Base-by-base conservation (phyloP, 768 basidiomycete species). In the Kwoniella botswanensis region DNA sequence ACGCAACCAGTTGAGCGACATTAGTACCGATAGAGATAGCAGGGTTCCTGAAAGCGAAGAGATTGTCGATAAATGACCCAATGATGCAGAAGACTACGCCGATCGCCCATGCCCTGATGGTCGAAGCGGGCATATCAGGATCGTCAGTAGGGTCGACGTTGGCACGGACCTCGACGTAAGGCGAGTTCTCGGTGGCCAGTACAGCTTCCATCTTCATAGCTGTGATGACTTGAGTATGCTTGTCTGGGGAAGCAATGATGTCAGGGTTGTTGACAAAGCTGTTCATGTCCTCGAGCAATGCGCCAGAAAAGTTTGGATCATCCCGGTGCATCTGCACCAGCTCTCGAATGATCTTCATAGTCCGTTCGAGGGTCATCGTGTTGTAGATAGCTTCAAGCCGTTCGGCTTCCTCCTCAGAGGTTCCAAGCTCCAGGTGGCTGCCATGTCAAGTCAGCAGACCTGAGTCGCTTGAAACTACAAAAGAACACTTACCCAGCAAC, bases 161-260 rank as follows among this genome's bases (percentile, higher is more conserved):
- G 54, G 88, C 88, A 63, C 89, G 87, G 26, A 90, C 89, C 75
- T 93, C 92, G 6, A 91, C 91, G 79, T 93, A 93, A 6, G 92
- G 92, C 4, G 91, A 92, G 78, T 93, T 92, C 73, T 92, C 69
- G 26, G 69, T 70, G 17, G 63, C 41, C 53, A 70, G 55, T 15
- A 70, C 35, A 50, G 69, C 69, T 52, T 70, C 63, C 21, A 63
- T 26, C 43, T 70, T 70, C 69, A 70, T 70, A 9, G 42, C 42
- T 43, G 41, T 9, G 21, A 70, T 52, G 22, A 70, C 18, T 11
- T 57, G 29, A n/a, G 69, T 7, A 22, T 70, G 42, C 18, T 46
- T 59, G 29, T 70, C 54, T 17, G 69, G 69, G 13, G 62, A 52
- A 13, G 61, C 69, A 29, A 57, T 12, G 22, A 70, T 59, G 26